Base-by-base conservation (phyloP, 2,329 filamentous ascomycete genomes). In the Grosmannia huntii region DNA sequence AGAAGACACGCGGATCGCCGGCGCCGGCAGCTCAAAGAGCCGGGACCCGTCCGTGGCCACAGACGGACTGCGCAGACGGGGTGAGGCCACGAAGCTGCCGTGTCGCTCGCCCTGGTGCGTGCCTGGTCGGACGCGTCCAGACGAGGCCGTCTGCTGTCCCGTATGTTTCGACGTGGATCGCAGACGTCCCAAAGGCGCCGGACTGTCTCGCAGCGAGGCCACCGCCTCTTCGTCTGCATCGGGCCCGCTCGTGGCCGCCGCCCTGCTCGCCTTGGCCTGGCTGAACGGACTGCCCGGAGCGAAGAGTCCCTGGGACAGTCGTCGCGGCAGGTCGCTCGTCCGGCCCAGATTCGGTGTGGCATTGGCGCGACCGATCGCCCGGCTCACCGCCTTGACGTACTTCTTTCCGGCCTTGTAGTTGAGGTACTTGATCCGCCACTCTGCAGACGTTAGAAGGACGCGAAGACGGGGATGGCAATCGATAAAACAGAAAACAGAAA, bases 361-460 rank as follows among this genome's bases (percentile, higher is more conserved):
- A 60, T 80, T 75, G 68, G 82, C 71, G 74, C 82, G 72, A 74
- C 81, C 78, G 61, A 94, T 79, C 60, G 90, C 89, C 61, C 86
- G 82, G 27, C 79, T 73, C 56, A 96, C 85, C 59, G 84, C 84
- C 72, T 96, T 97, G 71, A 97, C 79, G 69, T 90, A 86, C 74
- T 96, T 96, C 75, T 97, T 97, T 61, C 90, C 92, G 59, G 84
- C 84, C 79, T 95, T 96, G 78, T 97, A 97, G 72, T 96, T 84
- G 65, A 97, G 80, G 71, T 96, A 97, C 72, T 96, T 95, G 70
- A 85, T 81, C 67, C 88, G 84, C 92, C 92, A 97, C 81, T 97
- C 83, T 85, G 64, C 10, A n/a, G 21, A 9, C 7, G 55, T 52
- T 21, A 58, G 44, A 6, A 33, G 11, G 36, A 16, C 19, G 41